Conservation (phyloP, 139 green algal species). For the Ulvella scutata region DNA sequence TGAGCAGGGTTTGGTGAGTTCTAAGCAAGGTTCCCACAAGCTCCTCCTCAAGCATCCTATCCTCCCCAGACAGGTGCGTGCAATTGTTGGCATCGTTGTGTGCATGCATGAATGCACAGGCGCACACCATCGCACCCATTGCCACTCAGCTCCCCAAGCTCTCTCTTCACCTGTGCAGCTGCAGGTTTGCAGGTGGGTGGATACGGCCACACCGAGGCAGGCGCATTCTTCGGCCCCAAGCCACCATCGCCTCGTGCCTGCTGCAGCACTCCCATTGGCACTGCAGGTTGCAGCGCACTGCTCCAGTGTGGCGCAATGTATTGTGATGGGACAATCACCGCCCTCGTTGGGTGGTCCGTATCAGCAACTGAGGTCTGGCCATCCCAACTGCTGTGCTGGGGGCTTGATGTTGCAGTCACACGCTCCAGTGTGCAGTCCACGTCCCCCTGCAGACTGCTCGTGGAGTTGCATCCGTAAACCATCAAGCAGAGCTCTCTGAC, state of each 20-base stretch:
- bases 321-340: neutral
- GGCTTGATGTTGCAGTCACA: neutral
- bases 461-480: no score
- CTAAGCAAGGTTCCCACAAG: no score
- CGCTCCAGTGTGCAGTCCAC: neutral
- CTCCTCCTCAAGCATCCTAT: neutral
- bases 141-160: neutral
- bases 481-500: neutral
- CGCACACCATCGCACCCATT: neutral
- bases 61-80: neutral
- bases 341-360: neutral
- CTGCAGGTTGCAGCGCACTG: neutral
- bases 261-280: neutral
- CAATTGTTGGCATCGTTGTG: neutral
- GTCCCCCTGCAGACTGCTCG: neutral
- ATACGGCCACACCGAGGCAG: neutral
- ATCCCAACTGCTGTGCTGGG: neutral
- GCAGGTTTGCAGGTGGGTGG: neutral
- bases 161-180: neutral
- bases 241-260: neutral
- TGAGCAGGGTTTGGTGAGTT: no score
- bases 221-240: neutral
- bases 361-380: neutral
- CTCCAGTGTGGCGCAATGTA: neutral
- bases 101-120: neutral